Percentiles rank a stretch among this genome's conserved stretches.
phyloP scores from a whole-genome alignment of 176 grass and related monocot genomes.

The Carex littledalei region DNA sequence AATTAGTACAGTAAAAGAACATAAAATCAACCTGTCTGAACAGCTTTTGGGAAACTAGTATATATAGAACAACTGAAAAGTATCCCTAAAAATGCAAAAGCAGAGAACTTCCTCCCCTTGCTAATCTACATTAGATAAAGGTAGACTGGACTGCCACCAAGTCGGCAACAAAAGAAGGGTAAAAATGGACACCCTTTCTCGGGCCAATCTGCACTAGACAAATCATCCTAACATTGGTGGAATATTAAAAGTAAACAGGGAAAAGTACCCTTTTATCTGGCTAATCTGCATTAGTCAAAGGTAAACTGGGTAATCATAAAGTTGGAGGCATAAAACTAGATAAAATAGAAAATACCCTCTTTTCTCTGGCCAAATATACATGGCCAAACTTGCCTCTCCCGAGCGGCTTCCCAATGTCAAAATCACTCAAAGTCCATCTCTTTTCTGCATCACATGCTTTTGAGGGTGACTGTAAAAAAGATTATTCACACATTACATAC shows the following conservation, averaged over 20 bases:
- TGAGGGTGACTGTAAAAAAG: slow-evolving; percentile 24
- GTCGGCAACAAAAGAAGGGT: background rate
- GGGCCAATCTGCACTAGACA: background rate
- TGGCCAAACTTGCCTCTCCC: slow-evolving; percentile 97
- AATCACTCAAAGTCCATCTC: slow-evolving; percentile 70
- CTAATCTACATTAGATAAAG: background rate
- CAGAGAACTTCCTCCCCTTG: background rate
- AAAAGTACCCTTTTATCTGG: background rate
- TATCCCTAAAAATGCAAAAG: background rate
- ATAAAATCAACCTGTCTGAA: background rate
- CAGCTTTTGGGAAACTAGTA: background rate
- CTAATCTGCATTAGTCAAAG: background rate
- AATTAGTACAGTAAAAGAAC: background rate
- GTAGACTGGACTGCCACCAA: background rate
- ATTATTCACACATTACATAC: background rate
- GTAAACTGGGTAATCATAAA: background rate
- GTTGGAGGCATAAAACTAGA: background rate
- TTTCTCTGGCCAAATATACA: slow-evolving; percentile 89
- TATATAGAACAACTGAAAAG: background rate
- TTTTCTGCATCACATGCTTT: slow-evolving; percentile 44
- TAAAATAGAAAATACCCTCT: slow-evolving; percentile 39
- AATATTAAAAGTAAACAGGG: background rate
- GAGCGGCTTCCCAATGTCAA: slow-evolving; percentile 79
- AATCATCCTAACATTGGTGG: background rate
- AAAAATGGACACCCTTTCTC: background rate